Percentiles rank a stretch among this genome's conserved stretches.
These are phyloP conservation scores for Chionographis japonica DNA, from an alignment of 106 monocot genomes.

Conservation along the genomic window DNA sequence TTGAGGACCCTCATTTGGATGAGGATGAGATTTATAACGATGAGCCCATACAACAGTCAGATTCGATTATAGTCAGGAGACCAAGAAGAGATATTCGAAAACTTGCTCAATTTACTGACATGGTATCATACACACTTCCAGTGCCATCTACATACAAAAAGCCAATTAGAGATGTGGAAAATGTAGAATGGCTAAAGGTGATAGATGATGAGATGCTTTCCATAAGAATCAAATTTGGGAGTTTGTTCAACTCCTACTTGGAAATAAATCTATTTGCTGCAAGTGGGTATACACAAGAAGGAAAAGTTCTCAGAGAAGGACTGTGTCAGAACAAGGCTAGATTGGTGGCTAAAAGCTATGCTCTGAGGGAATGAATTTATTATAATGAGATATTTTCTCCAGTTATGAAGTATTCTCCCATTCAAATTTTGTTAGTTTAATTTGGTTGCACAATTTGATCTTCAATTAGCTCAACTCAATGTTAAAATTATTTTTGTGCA, in stretches of 20 bases:
- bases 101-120: too few species aligned
- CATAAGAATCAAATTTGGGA: too few species aligned
- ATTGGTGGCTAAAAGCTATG: background rate
- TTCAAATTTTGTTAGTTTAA: too few species aligned
- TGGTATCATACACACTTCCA: too few species aligned
- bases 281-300: constrained; percentile 1
- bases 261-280: background rate
- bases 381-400: background rate
- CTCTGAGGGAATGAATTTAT: background rate
- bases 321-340: background rate
- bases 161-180: background rate
- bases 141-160: background rate
- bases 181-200: background rate
- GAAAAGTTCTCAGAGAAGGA: background rate
- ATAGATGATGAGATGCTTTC: constrained; percentile 1
- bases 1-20: too few species aligned
- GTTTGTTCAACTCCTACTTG: background rate
- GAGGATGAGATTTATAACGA: too few species aligned
- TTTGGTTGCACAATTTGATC: too few species aligned
- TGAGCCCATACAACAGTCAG: too few species aligned
- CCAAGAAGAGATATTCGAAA: too few species aligned
- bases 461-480: background rate
- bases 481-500: background rate
- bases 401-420: background rate
- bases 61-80: too few species aligned